Percentiles rank a stretch among this genome's conserved stretches.
Conservation (phyloP, 2,329 filamentous ascomycete genomes). For the Verticillium albo-atrum region DNA sequence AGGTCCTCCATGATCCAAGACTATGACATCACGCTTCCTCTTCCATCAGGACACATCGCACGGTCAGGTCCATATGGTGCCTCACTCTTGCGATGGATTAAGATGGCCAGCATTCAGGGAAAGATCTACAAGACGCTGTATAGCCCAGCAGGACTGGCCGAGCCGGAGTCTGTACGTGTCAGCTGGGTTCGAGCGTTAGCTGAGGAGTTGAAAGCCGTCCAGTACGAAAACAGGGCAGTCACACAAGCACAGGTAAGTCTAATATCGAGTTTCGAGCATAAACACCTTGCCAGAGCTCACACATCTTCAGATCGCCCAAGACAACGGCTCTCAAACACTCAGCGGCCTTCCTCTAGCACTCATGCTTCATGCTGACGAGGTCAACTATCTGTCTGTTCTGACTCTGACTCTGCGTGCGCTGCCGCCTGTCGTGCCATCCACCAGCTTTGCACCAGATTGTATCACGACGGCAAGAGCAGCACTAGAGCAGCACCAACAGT, state of each 20-base stretch:
- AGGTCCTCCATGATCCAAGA: constrained; percentile 19
- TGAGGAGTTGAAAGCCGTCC: background rate
- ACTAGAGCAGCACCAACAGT: constrained; percentile 12
- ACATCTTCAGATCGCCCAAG: background rate
- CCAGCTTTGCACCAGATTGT: constrained; percentile 15
- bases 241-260: background rate
- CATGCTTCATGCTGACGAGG: constrained; percentile 11
- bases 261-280: too few relatives aligned
- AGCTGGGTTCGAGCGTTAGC: constrained; percentile 5
- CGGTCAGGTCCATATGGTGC: background rate
- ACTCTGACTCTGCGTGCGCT: constrained; percentile 20
- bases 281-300: background rate
- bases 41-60: background rate
- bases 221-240: background rate
- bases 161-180: constrained; percentile 12
- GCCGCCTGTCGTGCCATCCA: constrained; percentile 7
- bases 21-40: constrained; percentile 18
- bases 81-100: constrained; percentile 10
- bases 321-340: background rate
- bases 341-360: constrained; percentile 8
- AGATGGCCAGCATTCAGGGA: constrained; percentile 15
- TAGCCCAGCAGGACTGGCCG: constrained; percentile 16
- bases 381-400: constrained; percentile 15
- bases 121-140: constrained; percentile 21
- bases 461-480: constrained; percentile 15